A percentile compares a stretch with the other conserved stretches of the same genome.
Evolutionary conservation across 164 flowering plant species (phyloP).

Genomic region (Kalanchoe fedtschenkoi): DNA sequence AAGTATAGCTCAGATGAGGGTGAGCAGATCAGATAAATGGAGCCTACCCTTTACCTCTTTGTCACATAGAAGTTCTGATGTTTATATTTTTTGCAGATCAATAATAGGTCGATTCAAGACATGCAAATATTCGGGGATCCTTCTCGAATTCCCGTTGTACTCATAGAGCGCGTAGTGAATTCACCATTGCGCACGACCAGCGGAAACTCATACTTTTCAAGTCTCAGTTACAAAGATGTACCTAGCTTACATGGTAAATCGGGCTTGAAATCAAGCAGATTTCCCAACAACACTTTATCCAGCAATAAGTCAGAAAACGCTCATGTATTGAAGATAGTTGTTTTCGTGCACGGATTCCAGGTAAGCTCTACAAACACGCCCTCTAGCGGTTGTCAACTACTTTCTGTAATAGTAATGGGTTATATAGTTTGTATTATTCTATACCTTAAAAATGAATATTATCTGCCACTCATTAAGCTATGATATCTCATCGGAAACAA

Average conservation of each 20-base stretch:
- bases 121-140: constrained; percentile 87
- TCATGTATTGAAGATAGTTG: constrained; percentile 60
- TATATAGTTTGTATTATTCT: too few relatives aligned
- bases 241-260: constrained; percentile 18
- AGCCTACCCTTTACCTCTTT: background rate
- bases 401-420: too few relatives aligned
- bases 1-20: constrained; percentile 94
- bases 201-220: constrained; percentile 45
- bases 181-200: constrained; percentile 48
- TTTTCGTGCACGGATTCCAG: constrained; percentile 99
- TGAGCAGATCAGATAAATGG: constrained; percentile 17
- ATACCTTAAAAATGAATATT: too few relatives aligned
- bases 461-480: too few relatives aligned
- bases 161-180: constrained; percentile 78
- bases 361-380: constrained; percentile 21
- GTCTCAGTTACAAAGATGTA: constrained; percentile 31
- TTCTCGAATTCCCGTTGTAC: constrained; percentile 59
- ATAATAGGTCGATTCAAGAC: constrained; percentile 80
- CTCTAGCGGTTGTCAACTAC: background rate
- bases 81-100: constrained; percentile 66
- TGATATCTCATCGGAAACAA: too few relatives aligned
- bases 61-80: constrained; percentile 1
- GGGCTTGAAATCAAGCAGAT: constrained; percentile 13
- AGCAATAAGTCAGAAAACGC: constrained; percentile 26
- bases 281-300: constrained; percentile 20